A percentile compares a stretch with the other conserved stretches of the same genome.
These are phyloP conservation scores for Eragrostis nindensis DNA, from an alignment of 176 grass and related monocot genomes.

Conservation along the genomic window DNA sequence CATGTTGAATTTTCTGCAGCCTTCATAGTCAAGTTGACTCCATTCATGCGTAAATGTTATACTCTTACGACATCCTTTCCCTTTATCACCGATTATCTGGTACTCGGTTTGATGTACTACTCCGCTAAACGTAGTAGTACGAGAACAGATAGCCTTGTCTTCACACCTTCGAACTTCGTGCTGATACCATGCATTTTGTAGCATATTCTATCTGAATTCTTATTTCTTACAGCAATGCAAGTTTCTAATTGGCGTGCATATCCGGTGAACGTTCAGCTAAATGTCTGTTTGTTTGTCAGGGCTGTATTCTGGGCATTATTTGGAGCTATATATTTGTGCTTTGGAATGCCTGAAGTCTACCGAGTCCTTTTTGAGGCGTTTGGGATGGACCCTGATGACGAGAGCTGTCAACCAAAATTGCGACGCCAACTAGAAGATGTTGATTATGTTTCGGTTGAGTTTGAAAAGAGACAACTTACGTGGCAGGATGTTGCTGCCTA, in stretches of 20 bases:
- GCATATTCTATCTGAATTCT: neutral
- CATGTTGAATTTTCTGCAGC: conserved; percentile 5
- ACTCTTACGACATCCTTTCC: neutral
- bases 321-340: conserved; percentile 99
- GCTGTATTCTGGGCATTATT: conserved; percentile 98
- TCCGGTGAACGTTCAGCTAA: neutral
- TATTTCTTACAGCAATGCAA: neutral
- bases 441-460: conserved; percentile 98
- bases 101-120: neutral
- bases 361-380: conserved; percentile 96
- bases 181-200: neutral
- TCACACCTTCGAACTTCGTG: conserved; percentile 2
- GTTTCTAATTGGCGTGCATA: neutral
- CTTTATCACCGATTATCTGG: neutral
- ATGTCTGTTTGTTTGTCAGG: conserved; percentile 48
- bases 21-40: neutral
- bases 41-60: neutral
- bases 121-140: neutral
- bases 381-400: conserved; percentile 93
- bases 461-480: conserved; percentile 74
- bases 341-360: conserved; percentile 99
- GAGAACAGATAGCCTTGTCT: neutral
- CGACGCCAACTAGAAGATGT: conserved; percentile 95
- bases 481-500: conserved; percentile 97
- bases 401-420: conserved; percentile 87